Evolutionary conservation across 257 asterid genomes (phyloP), one percentile per base, ranked within the genome.

Genomic region (Agastache rugosa): DNA sequence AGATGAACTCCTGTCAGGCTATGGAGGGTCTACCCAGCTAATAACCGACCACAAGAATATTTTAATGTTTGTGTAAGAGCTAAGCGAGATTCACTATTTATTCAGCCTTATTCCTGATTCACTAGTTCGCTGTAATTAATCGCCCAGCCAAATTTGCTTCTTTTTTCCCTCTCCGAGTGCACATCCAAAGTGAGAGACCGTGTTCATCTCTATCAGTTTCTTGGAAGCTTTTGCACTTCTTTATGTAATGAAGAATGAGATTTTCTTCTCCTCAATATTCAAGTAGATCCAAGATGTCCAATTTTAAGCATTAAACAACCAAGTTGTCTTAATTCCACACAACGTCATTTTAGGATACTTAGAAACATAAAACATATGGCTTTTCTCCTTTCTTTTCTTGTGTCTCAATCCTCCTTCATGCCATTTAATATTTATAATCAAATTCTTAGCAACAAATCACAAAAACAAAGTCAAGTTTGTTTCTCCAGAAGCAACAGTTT

Each of bases 381-480:
- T 22, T 14, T 17, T 65, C n/a, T 31, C 67, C 67, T 20, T 11
- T 22, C 48, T 47, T 77, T 58, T 50, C 69, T 65, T 17, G 23
- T 23, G 11, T 45, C 10, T 5, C 54, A 47, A 27, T 35, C 64
- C 69, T 45, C 69, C 65, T 31, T 44, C 79, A 67, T 14, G 47
- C 15, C 31, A 39, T 37, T 63, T 64, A 31, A n/a, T 53, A 68
- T 25, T 29, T 54, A 53, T 47, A 16, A 73, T 59, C 41, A 63
- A 71, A 44, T 48, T 22, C 77, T 58, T 73, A 65, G 77, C 41
- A 55, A 44, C 39, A 50, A 42, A 58, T 59, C 44, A 82, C 12
- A 31, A 31, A 39, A 53, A 51, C 31, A 10, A 53, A 65, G 53
- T 71, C 58, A 75, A 51, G 29, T 50, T 77, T 4, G 2, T 27